Evolutionary conservation across 352 stramenopile species (phyloP).

Genomic region (Phytopythium boreale): DNA sequence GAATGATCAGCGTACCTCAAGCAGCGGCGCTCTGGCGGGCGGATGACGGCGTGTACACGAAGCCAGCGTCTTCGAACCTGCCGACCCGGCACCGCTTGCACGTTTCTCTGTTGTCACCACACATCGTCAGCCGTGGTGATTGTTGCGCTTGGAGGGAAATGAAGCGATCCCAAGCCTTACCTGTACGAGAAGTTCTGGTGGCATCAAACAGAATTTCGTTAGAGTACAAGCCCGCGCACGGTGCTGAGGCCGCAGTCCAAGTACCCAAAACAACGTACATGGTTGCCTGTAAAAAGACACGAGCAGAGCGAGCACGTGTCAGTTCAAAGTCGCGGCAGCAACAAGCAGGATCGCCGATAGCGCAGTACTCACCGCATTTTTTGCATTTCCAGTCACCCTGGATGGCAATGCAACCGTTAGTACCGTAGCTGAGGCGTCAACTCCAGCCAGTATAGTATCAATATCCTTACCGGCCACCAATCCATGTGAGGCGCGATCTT

Average conservation of each 20-base stretch:
- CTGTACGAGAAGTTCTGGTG: slow-evolving; percentile 75
- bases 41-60: slow-evolving; percentile 33
- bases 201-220: not conserved
- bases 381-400: slow-evolving; percentile 81
- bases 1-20: not conserved
- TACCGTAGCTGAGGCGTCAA: not conserved
- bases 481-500: slow-evolving; percentile 69
- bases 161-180: slow-evolving; percentile 6
- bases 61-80: slow-evolving; percentile 57
- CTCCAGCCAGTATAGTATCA: not conserved
- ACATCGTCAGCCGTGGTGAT: not conserved
- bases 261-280: slow-evolving; percentile 28
- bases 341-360: not conserved
- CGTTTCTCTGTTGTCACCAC: slow-evolving; percentile 26
- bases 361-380: slow-evolving; percentile 45
- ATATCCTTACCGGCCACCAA: slow-evolving; percentile 59
- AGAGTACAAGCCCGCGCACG: too few species aligned
- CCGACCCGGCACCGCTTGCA: slow-evolving; percentile 65
- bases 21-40: slow-evolving; percentile 1
- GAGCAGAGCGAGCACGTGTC: not conserved
- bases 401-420: not conserved
- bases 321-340: not conserved
- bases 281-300: slow-evolving; percentile 35
- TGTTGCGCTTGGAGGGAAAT: not conserved
- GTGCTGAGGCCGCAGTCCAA: too few species aligned